Evolutionary conservation across 2,329 filamentous ascomycete species (phyloP).

Genomic region (Capronia epimyces): DNA sequence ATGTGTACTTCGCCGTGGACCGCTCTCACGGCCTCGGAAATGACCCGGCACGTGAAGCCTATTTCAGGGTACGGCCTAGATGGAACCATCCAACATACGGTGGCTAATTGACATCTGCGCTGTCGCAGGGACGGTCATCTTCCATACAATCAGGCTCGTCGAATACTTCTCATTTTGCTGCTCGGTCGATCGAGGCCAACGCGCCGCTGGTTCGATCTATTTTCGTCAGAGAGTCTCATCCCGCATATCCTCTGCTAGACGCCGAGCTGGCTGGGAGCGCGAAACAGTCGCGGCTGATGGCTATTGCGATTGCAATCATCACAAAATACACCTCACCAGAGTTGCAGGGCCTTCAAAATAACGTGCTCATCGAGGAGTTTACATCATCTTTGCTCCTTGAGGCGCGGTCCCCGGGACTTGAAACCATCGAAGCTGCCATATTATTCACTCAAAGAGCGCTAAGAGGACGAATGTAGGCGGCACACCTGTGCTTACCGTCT

Average conservation of each 20-base stretch:
- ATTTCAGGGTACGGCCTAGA: constrained; percentile 10
- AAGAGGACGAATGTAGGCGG: constrained; percentile 11
- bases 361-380: constrained; percentile 16
- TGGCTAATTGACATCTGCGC: not conserved
- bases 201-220: constrained; percentile 5
- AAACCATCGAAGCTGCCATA: constrained; percentile 14
- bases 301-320: constrained; percentile 14
- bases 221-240: constrained; percentile 9
- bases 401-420: constrained; percentile 11
- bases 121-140: constrained; percentile 7
- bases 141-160: constrained; percentile 7
- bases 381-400: constrained; percentile 12
- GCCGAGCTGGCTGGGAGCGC: constrained; percentile 5
- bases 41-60: constrained; percentile 17
- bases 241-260: constrained; percentile 11
- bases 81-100: not conserved
- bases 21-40: constrained; percentile 12
- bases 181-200: constrained; percentile 5
- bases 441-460: constrained; percentile 16
- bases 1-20: constrained; percentile 16
- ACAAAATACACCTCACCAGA: constrained; percentile 17
- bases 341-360: constrained; percentile 13
- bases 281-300: constrained; percentile 11
- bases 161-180: constrained; percentile 1
- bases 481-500: not conserved